A percentile compares a stretch with the other conserved stretches of the same genome.
phyloP scores from a whole-genome alignment of 192 early-diverging fungal species.

The Radiomyces spectabilis region DNA sequence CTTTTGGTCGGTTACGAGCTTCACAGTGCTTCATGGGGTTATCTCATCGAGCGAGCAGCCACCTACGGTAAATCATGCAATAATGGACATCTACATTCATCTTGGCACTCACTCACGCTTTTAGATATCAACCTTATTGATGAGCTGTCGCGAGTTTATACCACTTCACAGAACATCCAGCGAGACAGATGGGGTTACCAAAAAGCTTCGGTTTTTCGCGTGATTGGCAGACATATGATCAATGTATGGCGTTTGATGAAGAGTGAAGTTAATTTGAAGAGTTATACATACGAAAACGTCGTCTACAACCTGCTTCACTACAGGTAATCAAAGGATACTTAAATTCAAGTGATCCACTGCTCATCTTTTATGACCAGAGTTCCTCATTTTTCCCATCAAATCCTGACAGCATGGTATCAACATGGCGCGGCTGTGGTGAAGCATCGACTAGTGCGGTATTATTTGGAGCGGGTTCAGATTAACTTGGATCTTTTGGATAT shows the following conservation, averaged over 20 bases:
- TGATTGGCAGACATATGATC: conserved; percentile 72
- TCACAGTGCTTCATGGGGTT: conserved; percentile 86
- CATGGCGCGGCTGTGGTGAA: conserved; percentile 37
- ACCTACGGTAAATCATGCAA: neutral
- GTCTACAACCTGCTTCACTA: conserved; percentile 63
- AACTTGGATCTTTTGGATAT: conserved; percentile 66
- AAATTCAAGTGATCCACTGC: neutral
- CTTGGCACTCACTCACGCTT: no score
- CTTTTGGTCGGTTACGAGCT: conserved; percentile 85
- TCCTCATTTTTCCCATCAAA: conserved; percentile 54
- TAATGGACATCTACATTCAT: no score
- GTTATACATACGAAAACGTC: conserved; percentile 73
- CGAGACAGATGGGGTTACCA: conserved; percentile 47
- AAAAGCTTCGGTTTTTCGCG: conserved; percentile 55
- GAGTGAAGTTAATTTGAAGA: conserved; percentile 65
- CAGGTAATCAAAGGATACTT: conserved; percentile 37
- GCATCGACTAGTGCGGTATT: conserved; percentile 57
- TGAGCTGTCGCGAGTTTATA: conserved; percentile 15
- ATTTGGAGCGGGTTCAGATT: conserved; percentile 57
- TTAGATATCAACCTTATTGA: conserved; percentile 20
- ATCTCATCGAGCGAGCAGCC: conserved; percentile 53
- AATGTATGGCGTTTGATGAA: conserved; percentile 87
- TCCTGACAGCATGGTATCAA: conserved; percentile 63
- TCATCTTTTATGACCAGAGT: conserved; percentile 33
- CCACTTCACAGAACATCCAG: neutral